Evolutionary conservation across 768 basidiomycete genomes (phyloP).

Genomic region (Lactarius indigo): DNA sequence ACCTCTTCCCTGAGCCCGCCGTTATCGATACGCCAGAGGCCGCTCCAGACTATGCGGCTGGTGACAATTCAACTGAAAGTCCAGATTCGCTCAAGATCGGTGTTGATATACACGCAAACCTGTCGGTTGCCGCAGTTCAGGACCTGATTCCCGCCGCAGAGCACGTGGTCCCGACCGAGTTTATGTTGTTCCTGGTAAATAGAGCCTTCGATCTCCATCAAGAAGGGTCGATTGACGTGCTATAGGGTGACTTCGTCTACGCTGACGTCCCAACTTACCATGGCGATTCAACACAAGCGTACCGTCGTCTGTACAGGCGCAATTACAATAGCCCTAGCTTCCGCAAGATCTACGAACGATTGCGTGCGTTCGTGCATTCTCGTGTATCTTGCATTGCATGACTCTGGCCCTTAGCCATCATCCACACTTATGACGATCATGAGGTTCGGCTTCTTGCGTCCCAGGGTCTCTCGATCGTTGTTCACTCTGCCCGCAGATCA

Average conservation of each 20-base stretch:
- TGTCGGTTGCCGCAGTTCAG: constrained; percentile 11
- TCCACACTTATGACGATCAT: constrained; percentile 72
- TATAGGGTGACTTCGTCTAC: constrained; percentile 66
- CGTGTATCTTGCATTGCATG: not conserved
- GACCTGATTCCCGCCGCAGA: constrained; percentile 6
- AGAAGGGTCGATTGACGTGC: not conserved
- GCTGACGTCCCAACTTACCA: constrained; percentile 65
- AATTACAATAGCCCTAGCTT: constrained; percentile 64
- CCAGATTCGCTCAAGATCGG: not conserved
- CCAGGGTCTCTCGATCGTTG: not conserved
- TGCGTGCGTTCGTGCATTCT: constrained; percentile 48
- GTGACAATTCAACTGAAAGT: constrained; percentile 13
- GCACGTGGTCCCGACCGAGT: constrained; percentile 41
- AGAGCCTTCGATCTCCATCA: not conserved
- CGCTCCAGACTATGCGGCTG: constrained; percentile 3
- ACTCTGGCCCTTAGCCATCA: constrained; percentile 45
- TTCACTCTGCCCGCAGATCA: constrained; percentile 39
- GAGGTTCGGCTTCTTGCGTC: constrained; percentile 39
- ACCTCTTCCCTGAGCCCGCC: constrained; percentile 38
- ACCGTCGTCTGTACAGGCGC: constrained; percentile 62
- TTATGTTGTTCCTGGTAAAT: constrained; percentile 54
- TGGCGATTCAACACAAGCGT: constrained; percentile 55
- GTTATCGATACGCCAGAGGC: constrained; percentile 10
- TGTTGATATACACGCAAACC: not conserved
- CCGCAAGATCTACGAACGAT: constrained; percentile 60